Conservation (phyloP, 2,329 filamentous ascomycete genomes). For the Zelopaecilomyces penicillatus region DNA sequence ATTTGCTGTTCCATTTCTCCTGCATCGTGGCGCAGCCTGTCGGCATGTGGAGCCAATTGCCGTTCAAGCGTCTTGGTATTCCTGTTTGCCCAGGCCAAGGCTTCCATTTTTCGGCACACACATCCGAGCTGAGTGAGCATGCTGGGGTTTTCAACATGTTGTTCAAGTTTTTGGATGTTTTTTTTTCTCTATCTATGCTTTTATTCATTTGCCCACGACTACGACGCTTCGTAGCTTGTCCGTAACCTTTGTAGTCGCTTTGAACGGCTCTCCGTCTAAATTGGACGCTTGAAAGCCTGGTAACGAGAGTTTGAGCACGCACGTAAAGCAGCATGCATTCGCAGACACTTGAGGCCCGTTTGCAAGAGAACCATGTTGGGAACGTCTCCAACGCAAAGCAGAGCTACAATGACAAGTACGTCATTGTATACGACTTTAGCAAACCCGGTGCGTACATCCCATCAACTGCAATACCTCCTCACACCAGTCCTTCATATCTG, state of each 20-base stretch:
- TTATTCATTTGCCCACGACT: too few species aligned
- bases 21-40: not conserved
- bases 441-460: constrained; percentile 20
- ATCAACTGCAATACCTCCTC: not conserved
- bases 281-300: not conserved
- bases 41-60: not conserved
- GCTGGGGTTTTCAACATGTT: too few species aligned
- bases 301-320: too few species aligned
- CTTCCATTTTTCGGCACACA: not conserved
- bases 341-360: too few species aligned
- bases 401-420: constrained; percentile 31
- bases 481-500: not conserved
- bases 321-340: too few species aligned
- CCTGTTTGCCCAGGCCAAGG: not conserved
- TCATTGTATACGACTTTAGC: constrained; percentile 30
- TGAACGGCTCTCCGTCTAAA: not conserved
- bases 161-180: too few species aligned
- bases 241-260: not conserved
- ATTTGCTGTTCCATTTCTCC: not conserved
- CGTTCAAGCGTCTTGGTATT: not conserved
- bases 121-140: not conserved
- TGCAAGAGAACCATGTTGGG: too few species aligned
- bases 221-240: not conserved
- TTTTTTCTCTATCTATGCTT: too few species aligned
- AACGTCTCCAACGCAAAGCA: not conserved